Evolutionary conservation across 805 yeast species (phyloP), one percentile per base, ranked within the genome.

Genomic region (Nakazawaea ishiwadae): DNA sequence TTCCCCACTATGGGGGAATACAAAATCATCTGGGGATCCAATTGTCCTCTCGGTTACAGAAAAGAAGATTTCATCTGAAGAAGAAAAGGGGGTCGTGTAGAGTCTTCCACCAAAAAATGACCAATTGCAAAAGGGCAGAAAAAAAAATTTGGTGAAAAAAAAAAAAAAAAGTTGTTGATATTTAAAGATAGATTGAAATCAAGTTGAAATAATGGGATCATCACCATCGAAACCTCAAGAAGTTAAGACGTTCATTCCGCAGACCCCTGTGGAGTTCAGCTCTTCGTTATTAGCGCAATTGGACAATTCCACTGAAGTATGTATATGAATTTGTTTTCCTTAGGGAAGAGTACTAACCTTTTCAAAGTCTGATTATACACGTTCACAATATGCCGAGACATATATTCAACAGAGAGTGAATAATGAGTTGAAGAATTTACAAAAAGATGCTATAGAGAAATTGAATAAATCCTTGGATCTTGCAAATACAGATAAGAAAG

Each of bases 181-280:
- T n/a, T n/a, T n/a, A n/a, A n/a, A n/a, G n/a, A n/a, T n/a, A n/a
- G n/a, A n/a, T n/a, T n/a, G n/a, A n/a, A n/a, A n/a, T n/a, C n/a
- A n/a, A n/a, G n/a, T n/a, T n/a, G n/a, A n/a, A n/a, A n/a, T 50
- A 34, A 79, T 79, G 86, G 86, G 85, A 36, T 62, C 80, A 17
- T 55, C 72, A 14, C 66, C 81, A 41, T 78, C 84, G 10, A 79
- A 75, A 53, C 78, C 81, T 30, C 56, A 60, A 23, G 81, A 79
- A 50, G 73, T 80, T 16, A 79, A 79, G 60, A 82, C 80, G 15
- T 80, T 79, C 55, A 72, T 77, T 3, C 87, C 89, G 28, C 59
- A 70, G 31, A 71, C 87, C 5, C 85, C 86, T 37, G 77, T 83
- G 34, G 83, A 81, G 48, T 78, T 81, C 57, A 75, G 81, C 40